Conservation (phyloP, 257 asterid species). For the Solanum stenotomum region DNA sequence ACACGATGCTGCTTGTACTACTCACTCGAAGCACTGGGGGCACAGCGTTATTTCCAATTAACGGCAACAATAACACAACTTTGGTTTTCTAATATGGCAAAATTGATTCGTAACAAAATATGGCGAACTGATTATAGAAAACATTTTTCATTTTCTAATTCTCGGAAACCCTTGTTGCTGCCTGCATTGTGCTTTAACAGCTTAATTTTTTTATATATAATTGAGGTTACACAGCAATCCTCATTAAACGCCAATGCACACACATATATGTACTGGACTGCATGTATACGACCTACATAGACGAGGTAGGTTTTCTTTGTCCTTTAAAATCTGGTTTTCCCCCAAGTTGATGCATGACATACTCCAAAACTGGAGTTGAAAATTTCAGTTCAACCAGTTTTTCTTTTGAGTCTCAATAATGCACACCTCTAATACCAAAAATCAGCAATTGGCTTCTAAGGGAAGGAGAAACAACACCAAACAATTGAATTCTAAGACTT, state of each 20-base stretch:
- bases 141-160: neutral
- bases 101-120: neutral
- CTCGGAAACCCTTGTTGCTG: neutral
- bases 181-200: neutral
- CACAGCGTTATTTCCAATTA: neutral
- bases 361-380: neutral
- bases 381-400: neutral
- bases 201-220: neutral
- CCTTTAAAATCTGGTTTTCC: neutral
- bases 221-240: neutral
- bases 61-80: neutral
- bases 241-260: neutral
- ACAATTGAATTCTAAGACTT: neutral
- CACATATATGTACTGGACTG: neutral
- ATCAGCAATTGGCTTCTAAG: neutral
- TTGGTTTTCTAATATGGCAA: neutral
- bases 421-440: neutral
- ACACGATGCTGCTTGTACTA: neutral
- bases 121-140: neutral
- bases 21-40: neutral
- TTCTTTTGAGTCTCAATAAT: neutral
- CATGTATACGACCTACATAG: neutral
- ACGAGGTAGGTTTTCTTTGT: neutral
- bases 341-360: neutral
- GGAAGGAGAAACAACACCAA: neutral